Evolutionary conservation across 495 filamentous ascomycete species (phyloP).

Genomic region (Cladorrhinum samala): DNA sequence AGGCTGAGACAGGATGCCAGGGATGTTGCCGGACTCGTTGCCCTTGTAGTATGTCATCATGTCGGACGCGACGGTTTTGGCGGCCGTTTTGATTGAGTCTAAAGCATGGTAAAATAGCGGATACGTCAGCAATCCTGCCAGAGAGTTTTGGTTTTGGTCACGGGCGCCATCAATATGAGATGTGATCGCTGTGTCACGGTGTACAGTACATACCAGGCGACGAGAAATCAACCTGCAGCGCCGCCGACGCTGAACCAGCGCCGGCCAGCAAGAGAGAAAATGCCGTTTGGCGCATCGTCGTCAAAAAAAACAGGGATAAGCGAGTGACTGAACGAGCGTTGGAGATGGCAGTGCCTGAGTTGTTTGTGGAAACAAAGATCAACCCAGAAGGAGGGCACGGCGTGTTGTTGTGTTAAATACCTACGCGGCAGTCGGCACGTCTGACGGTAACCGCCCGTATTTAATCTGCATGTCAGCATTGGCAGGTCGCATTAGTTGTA

Average conservation of each 20-base stretch:
- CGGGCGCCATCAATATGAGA: too few relatives aligned
- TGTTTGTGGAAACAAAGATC: too few relatives aligned
- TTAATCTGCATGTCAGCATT: too few relatives aligned
- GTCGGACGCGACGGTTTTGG: slow-evolving; percentile 26
- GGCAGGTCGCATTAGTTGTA: too few relatives aligned
- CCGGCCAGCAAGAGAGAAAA: slow-evolving; percentile 1
- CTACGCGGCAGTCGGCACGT: too few relatives aligned
- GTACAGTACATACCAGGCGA: slow-evolving; percentile 2
- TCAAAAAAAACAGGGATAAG: not conserved
- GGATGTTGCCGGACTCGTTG: slow-evolving; percentile 54
- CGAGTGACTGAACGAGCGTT: not conserved
- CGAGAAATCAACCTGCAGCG: slow-evolving; percentile 7
- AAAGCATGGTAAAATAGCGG: not conserved
- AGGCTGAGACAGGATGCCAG: slow-evolving; percentile 56
- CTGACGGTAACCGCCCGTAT: too few relatives aligned
- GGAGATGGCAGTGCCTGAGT: too few relatives aligned
- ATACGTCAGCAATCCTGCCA: too few relatives aligned
- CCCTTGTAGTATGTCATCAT: slow-evolving; percentile 62
- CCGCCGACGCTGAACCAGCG: slow-evolving; percentile 4
- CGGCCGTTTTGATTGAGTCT: slow-evolving; percentile 8
- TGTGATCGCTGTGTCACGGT: too few relatives aligned
- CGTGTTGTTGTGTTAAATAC: too few relatives aligned
- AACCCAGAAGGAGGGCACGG: too few relatives aligned
- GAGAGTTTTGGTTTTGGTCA: too few relatives aligned
- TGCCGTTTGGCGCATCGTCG: not conserved